Percentiles rank a stretch among this genome's conserved stretches.
Conservation (phyloP, 192 early-diverging fungal genomes). For the Coemansia sp. region DNA sequence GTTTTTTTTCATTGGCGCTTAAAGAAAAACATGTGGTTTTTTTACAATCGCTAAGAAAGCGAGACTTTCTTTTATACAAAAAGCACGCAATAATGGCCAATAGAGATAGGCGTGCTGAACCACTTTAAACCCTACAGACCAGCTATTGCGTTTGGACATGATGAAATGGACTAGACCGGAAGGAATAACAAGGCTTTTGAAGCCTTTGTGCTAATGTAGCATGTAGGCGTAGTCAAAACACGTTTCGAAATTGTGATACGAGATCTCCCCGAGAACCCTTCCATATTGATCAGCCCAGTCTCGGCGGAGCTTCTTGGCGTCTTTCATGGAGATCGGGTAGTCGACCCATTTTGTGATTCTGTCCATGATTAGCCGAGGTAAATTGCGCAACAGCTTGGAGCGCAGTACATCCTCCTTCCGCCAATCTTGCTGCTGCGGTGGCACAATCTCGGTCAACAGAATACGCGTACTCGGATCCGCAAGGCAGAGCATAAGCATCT, state of each 20-base stretch:
- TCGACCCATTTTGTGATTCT: constrained; percentile 11
- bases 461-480: constrained; percentile 59
- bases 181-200: neutral
- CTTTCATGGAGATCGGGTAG: constrained; percentile 36
- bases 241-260: neutral
- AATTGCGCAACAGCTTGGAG: neutral
- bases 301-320: constrained; percentile 41
- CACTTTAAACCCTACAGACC: neutral
- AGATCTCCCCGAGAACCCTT: neutral
- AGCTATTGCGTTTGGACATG: neutral
- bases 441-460: constrained; percentile 59
- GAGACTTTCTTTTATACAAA: neutral
- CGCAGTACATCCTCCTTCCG: neutral
- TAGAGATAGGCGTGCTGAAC: neutral
- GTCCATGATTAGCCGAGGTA: constrained; percentile 18
- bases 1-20: neutral
- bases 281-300: constrained; percentile 41
- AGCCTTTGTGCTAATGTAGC: neutral
- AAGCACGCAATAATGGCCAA: neutral
- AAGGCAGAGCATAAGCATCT: constrained; percentile 68
- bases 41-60: neutral
- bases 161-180: neutral
- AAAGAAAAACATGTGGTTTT: neutral
- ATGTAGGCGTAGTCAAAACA: neutral
- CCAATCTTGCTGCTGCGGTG: constrained; percentile 63